Conservation (phyloP, 1,284 basidiomycete species). For the Trametes polyzona region DNA sequence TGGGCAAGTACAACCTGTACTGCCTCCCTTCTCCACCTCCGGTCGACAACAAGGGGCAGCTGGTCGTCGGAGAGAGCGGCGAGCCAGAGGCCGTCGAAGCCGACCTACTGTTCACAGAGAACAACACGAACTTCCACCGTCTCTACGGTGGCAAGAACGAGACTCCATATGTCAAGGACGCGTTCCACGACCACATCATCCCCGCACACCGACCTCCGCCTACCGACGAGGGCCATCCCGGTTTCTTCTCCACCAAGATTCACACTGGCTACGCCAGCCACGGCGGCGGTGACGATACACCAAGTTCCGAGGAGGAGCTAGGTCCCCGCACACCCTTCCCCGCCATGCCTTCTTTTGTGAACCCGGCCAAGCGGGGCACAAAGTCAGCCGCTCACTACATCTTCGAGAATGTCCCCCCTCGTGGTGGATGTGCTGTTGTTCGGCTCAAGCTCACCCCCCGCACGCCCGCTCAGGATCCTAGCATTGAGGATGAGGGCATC, state of each 20-base stretch:
- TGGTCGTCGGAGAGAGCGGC: conserved; percentile 58
- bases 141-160: conserved; percentile 89
- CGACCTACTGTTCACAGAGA: conserved; percentile 91
- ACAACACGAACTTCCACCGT: conserved; percentile 94
- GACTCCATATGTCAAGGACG: conserved; percentile 90
- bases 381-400: conserved; percentile 93
- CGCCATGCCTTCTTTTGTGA: conserved; percentile 67
- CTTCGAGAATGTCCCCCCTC: conserved; percentile 86
- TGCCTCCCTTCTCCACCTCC: conserved; percentile 93
- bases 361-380: conserved; percentile 87
- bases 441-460: conserved; percentile 90
- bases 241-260: conserved; percentile 50
- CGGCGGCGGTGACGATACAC: conserved; percentile 33
- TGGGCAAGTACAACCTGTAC: conserved; percentile 83
- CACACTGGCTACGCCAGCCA: conserved; percentile 48
- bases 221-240: conserved; percentile 33
- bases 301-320: conserved; percentile 39
- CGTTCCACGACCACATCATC: conserved; percentile 98
- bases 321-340: conserved; percentile 63
- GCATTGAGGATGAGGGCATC: conserved; percentile 85
- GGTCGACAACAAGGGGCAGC: conserved; percentile 65
- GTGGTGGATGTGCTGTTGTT: conserved; percentile 95
- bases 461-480: conserved; percentile 74
- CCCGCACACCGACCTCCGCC: conserved; percentile 74
- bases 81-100: conserved; percentile 74